Evolutionary conservation across 2,329 filamentous ascomycete species (phyloP).

Genomic region (Neopestalotiopsis sp.): DNA sequence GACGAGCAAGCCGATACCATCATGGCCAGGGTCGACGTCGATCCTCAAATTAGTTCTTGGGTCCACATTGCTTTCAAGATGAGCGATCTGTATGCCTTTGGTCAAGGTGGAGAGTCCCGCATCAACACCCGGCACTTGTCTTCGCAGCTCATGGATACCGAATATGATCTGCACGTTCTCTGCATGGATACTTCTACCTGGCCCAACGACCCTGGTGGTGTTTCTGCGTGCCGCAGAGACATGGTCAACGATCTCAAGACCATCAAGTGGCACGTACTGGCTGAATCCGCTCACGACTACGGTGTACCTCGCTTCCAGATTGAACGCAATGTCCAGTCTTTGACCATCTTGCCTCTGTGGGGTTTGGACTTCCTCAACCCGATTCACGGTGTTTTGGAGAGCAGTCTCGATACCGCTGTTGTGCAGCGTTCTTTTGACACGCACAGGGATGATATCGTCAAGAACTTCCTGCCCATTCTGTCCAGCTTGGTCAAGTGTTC

Average conservation of each 20-base stretch:
- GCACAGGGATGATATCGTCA: not conserved
- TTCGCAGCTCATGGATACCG: constrained; percentile 6
- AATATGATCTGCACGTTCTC: constrained; percentile 13
- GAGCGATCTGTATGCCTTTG: constrained; percentile 3
- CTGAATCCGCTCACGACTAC: constrained; percentile 15
- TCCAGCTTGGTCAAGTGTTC: constrained; percentile 8
- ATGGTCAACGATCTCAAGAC: constrained; percentile 16
- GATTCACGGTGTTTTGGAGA: constrained; percentile 10
- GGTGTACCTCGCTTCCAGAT: constrained; percentile 16
- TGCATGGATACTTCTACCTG: constrained; percentile 17
- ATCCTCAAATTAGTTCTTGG: constrained; percentile 15
- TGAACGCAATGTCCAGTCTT: constrained; percentile 17
- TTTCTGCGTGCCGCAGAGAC: constrained; percentile 11
- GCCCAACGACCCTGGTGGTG: constrained; percentile 17
- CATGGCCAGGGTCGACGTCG: constrained; percentile 13
- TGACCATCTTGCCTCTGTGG: constrained; percentile 15
- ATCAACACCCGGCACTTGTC: constrained; percentile 15
- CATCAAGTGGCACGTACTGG: constrained; percentile 17
- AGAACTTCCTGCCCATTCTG: constrained; percentile 13
- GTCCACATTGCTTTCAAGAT: constrained; percentile 14
- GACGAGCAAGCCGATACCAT: constrained; percentile 12
- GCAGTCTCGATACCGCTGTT: constrained; percentile 8
- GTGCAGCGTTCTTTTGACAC: constrained; percentile 10
- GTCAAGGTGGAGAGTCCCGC: constrained; percentile 1
- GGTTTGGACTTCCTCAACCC: constrained; percentile 16